A percentile compares a stretch with the other conserved stretches of the same genome.
These are phyloP conservation scores for Beta corolliflora DNA, from an alignment of 179 eudicot genomes.

Conservation along the genomic window DNA sequence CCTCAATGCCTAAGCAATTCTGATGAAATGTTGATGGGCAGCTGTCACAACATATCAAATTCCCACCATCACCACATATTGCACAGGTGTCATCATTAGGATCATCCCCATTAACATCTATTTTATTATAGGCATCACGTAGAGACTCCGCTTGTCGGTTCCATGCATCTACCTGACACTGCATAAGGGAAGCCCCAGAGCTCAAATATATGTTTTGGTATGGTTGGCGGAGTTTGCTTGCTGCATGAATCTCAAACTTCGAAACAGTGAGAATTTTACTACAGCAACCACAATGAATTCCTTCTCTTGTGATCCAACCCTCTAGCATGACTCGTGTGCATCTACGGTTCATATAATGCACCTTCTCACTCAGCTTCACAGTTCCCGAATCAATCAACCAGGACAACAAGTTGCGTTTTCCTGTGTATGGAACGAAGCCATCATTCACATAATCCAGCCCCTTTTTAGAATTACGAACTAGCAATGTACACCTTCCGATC, in stretches of 20 bases:
- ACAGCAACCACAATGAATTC: conserved; percentile 95
- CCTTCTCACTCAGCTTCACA: conserved; percentile 73
- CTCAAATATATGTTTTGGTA: conserved; percentile 74
- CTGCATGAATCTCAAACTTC: conserved; percentile 96
- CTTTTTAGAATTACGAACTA: conserved; percentile 72
- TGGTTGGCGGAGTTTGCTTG: conserved; percentile 85
- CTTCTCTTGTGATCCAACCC: conserved; percentile 93
- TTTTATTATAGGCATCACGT: conserved; percentile 54
- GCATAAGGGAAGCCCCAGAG: conserved; percentile 75
- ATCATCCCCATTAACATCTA: conserved; percentile 82
- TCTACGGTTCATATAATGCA: conserved; percentile 84
- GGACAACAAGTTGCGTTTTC: conserved; percentile 81
- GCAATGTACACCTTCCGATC: conserved; percentile 83
- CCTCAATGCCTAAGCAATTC: conserved; percentile 84
- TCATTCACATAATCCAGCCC: conserved; percentile 59
- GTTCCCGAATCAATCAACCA: conserved; percentile 87
- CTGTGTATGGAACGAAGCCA: conserved; percentile 72
- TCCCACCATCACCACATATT: conserved; percentile 96
- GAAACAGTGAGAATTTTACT: conserved; percentile 83
- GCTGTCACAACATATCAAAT: conserved; percentile 95
- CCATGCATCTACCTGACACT: conserved; percentile 94
- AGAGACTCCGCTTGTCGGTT: conserved; percentile 67
- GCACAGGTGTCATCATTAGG: conserved; percentile 97
- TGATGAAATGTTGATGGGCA: conserved; percentile 98
- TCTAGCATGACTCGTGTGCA: conserved; percentile 71